phyloP scores from a whole-genome alignment of 768 basidiomycete genomes.

The Peribolospora kevripleyi region DNA sequence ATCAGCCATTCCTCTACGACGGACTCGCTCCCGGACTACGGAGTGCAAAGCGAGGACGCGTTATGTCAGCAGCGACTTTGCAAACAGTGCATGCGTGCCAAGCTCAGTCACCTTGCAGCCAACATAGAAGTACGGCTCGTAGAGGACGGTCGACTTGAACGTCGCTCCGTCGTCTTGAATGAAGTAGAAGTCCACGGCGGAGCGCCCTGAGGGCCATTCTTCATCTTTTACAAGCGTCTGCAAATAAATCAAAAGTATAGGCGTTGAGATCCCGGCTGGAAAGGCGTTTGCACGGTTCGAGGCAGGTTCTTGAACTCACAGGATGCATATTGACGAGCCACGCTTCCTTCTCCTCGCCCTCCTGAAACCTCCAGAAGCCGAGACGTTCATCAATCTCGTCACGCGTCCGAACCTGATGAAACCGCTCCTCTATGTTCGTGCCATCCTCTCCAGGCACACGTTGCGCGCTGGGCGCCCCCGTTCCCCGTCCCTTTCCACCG shows the following conservation, averaged over 20 bases:
- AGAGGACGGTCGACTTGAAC: slow-evolving; percentile 81
- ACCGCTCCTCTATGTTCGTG: slow-evolving; percentile 2
- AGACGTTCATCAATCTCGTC: slow-evolving; percentile 88
- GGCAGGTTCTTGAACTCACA: slow-evolving; percentile 26
- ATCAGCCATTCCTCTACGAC: slow-evolving; percentile 84
- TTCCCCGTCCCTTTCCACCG: slow-evolving; percentile 10
- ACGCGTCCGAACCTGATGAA: slow-evolving; percentile 9
- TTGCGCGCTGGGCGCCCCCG: slow-evolving; percentile 1
- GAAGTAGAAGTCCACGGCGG: slow-evolving; percentile 89
- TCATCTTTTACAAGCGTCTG: slow-evolving; percentile 72
- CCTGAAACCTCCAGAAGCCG: slow-evolving; percentile 58
- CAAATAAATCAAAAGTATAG: not conserved
- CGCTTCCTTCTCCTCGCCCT: slow-evolving; percentile 53
- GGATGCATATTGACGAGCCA: slow-evolving; percentile 99
- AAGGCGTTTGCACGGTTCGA: not conserved
- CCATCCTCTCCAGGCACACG: slow-evolving; percentile 7
- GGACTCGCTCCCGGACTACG: slow-evolving; percentile 57
- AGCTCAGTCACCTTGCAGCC: slow-evolving; percentile 51
- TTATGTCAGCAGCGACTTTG: not conserved
- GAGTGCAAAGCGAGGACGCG: not conserved
- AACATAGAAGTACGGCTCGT: slow-evolving; percentile 86
- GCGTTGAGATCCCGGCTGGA: not conserved
- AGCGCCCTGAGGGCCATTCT: slow-evolving; percentile 55
- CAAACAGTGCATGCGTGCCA: not conserved
- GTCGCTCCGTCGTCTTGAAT: slow-evolving; percentile 87